Base-by-base conservation (phyloP, 768 basidiomycete species). In the Leucosporidium scottii region DNA sequence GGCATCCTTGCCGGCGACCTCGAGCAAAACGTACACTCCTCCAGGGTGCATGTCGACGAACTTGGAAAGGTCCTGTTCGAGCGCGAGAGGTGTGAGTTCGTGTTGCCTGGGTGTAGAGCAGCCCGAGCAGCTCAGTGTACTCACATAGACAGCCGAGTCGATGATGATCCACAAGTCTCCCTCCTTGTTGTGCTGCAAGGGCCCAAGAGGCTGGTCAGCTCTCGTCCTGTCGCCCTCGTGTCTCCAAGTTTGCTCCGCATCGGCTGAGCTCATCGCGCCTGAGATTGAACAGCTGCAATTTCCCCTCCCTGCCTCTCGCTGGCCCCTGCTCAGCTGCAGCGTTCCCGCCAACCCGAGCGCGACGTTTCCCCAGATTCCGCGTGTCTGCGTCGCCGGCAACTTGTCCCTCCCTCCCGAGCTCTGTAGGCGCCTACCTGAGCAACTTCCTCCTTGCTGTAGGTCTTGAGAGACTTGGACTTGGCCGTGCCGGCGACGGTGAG, bases 141-240 rank as follows among this genome's bases (percentile, higher is more conserved):
- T 30, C 60, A 50, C 72, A 55, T 74, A 73, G 28, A 65, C 64
- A 21, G 63, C 58, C 54, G 55, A 49, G 51, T 66, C 90, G 60
- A 91, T 82, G 50, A 88, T 80, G 61, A 91, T 83, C 89, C 90
- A 93, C 86, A 93, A 81, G 80, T 93, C 91, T 61, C 84, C 88
- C 27, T 81, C 80, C 74, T 83, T 87, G 78, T 87, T 88, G 79
- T 93, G 90, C 85, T 89, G 69, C 31, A 21, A 8, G 15, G 39
- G 39, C 10, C 34, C 39, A 44, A 44, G 39, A 44, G 39, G 39
- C 39, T 44, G 8, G 39, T 44, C 39, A 44, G 39, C 39, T 44
- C 39, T 44, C 39, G 34, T 34, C 34, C 34, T 34, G 5, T 10
- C 34, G 10, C 5, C 34, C 10, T 4, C 34, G 34, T 34, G 34